Conservation (phyloP, 352 stramenopile genomes). For the Phytophthora hibernalis region DNA sequence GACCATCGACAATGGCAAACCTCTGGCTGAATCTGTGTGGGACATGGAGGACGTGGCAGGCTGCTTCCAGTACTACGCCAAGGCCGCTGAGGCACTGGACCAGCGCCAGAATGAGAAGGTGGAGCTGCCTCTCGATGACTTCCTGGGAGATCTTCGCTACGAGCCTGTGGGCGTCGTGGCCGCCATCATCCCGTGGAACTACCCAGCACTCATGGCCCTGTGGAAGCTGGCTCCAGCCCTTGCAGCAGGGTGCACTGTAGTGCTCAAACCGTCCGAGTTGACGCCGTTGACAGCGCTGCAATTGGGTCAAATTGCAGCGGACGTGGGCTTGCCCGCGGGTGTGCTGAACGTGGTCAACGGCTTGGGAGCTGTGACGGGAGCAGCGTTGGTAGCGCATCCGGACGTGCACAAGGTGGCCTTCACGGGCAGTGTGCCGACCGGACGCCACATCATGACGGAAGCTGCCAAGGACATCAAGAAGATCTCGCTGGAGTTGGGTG, state of each 20-base stretch:
- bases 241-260: conserved; percentile 92
- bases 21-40: conserved; percentile 64
- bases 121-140: conserved; percentile 54
- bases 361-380: conserved; percentile 67
- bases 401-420: conserved; percentile 44
- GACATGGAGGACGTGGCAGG: conserved; percentile 74
- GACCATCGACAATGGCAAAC: conserved; percentile 75
- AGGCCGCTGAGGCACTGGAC: conserved; percentile 40
- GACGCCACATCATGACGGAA: conserved; percentile 29
- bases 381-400: conserved; percentile 63
- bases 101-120: conserved; percentile 57
- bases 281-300: conserved; percentile 92
- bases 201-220: conserved; percentile 57
- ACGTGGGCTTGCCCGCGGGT: conserved; percentile 66
- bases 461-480: conserved; percentile 39
- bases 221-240: conserved; percentile 90
- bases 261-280: conserved; percentile 72
- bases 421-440: conserved; percentile 30
- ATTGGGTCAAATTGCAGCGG: conserved; percentile 63
- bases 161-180: conserved; percentile 75
- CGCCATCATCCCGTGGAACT: conserved; percentile 66
- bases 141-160: conserved; percentile 54
- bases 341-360: conserved; percentile 79
- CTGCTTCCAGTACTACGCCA: conserved; percentile 49
- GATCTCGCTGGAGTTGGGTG: conserved; percentile 56